These are phyloP conservation scores for Claviceps humidiphila DNA, from an alignment of 2,329 filamentous ascomycete genomes.

Conservation along the genomic window DNA sequence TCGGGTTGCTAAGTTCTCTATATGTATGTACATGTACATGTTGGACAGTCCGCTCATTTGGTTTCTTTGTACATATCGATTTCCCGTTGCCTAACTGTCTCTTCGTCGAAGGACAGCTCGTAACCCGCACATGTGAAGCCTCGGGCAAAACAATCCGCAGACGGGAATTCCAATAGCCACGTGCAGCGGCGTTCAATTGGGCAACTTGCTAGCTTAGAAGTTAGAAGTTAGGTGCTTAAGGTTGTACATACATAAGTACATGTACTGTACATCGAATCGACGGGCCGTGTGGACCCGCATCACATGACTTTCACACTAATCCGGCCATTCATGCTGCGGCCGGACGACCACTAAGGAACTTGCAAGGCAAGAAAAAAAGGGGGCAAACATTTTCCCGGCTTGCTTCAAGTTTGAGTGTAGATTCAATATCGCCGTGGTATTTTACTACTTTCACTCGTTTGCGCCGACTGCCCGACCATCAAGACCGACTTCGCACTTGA, in stretches of 20 bases:
- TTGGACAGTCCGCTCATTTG: no score
- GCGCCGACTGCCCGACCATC: constrained; percentile 1
- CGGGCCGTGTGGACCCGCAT: neutral
- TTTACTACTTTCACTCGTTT: neutral
- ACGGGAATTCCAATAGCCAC: neutral
- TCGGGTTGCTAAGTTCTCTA: no score
- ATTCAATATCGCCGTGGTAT: neutral
- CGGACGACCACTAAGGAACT: neutral
- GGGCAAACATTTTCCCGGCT: neutral
- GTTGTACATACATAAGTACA: no score
- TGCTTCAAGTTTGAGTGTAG: neutral
- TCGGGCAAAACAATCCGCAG: neutral
- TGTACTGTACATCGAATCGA: neutral
- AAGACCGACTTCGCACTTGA: constrained; percentile 1
- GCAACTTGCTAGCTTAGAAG: no score
- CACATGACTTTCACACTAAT: neutral
- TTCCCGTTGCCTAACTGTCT: no score
- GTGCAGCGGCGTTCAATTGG: neutral
- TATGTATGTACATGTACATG: no score
- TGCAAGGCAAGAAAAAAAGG: neutral
- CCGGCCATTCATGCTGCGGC: neutral
- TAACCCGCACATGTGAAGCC: no score
- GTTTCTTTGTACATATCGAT: no score
- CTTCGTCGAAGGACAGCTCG: no score
- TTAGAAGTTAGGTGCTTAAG: neutral